Evolutionary conservation across 257 asterid genomes (phyloP).

Genomic region (Rauvolfia tetraphylla): DNA sequence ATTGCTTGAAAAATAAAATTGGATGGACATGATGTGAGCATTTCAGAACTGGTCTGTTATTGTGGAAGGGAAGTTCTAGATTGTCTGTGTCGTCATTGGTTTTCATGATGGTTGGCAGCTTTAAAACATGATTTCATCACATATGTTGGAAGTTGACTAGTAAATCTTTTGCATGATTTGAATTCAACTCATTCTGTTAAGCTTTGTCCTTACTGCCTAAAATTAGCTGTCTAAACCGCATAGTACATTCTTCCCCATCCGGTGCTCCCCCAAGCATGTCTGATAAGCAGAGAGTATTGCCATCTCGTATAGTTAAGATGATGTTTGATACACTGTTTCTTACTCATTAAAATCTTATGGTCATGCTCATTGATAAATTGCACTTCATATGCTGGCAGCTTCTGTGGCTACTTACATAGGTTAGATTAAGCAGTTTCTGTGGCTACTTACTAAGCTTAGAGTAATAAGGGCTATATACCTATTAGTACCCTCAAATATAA

Average conservation of each 20-base stretch:
- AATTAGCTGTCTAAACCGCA: neutral
- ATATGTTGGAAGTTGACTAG: neutral
- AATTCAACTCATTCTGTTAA: neutral
- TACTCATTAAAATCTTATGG: neutral
- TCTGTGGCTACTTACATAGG: neutral
- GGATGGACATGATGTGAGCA: neutral
- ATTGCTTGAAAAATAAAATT: neutral
- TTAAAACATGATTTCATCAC: neutral
- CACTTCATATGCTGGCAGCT: neutral
- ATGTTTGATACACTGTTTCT: neutral
- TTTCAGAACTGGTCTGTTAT: too few species aligned
- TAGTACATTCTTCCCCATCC: neutral
- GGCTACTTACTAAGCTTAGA: neutral
- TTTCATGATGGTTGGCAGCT: neutral
- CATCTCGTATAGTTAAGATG: neutral
- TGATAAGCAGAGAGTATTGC: neutral
- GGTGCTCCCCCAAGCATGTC: neutral
- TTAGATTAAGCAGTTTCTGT: neutral
- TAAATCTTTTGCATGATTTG: too few species aligned
- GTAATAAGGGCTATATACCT: neutral
- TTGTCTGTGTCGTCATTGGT: too few species aligned
- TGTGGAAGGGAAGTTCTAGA: neutral
- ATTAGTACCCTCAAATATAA: too few species aligned
- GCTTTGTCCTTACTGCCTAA: neutral
- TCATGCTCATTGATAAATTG: neutral